Evolutionary conservation across 108 stramenopile species (phyloP).

Genomic region (Hondaea fermentalgiana): DNA sequence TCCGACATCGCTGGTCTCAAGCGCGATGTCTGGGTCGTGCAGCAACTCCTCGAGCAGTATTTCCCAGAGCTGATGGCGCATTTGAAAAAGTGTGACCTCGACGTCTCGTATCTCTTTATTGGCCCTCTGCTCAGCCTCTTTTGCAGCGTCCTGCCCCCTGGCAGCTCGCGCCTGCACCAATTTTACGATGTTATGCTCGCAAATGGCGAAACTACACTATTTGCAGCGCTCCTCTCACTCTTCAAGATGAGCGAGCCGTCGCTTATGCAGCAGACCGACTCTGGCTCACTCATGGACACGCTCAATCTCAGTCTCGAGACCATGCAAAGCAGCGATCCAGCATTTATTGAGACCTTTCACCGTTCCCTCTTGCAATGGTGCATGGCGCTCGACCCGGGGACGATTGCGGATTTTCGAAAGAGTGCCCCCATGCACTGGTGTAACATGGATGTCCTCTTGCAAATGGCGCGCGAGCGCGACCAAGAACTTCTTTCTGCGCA

Average conservation of each 20-base stretch:
- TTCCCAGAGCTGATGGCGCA: not conserved
- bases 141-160: not conserved
- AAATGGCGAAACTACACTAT: not conserved
- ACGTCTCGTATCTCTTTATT: not conserved
- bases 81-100: not conserved
- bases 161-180: not conserved
- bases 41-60: not conserved
- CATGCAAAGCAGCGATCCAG: not conserved
- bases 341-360: not conserved
- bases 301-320: not conserved
- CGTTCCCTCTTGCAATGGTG: slow-evolving; percentile 8
- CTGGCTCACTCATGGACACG: not conserved
- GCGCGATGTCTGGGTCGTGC: not conserved
- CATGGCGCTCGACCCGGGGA: not conserved
- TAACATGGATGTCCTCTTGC: not conserved
- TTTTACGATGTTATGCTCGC: not conserved
- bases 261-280: not conserved
- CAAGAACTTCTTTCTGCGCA: not conserved
- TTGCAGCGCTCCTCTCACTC: not conserved
- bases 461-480: not conserved
- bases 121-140: slow-evolving; percentile 16
- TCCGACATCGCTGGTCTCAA: not conserved
- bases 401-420: not conserved
- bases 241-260: not conserved
- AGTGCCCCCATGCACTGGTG: not conserved